Base-by-base conservation (phyloP, 2,329 filamentous ascomycete genomes). In the Rhexocercosporidium sp. region DNA sequence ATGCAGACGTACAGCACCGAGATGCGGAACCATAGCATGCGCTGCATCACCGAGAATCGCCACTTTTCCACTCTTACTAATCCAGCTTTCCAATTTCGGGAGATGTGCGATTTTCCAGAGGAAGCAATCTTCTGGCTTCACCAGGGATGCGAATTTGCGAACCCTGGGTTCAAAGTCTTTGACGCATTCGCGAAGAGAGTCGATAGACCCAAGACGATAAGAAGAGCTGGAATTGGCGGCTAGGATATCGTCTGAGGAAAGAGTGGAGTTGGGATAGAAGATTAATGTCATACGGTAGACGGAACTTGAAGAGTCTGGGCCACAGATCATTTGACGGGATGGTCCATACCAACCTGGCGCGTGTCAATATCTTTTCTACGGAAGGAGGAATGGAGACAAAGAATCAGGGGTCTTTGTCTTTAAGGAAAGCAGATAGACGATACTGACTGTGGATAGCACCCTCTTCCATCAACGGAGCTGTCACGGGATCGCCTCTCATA, bases 1-100 rank as follows among this genome's bases (percentile, higher is more conserved):
- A 25, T 12, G 14, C n/a, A 62, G 29, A 22, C 27, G 18, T 57
- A 64, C 62, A 27, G 41, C 41, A 3, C 62, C 62, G 25, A 64
- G 25, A 64, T 64, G 62, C 37, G 62, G 62, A n/a, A 64, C 62
- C 62, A 64, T 64, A 25, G 62, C 51, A 64, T 64, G 62, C 3
- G 62, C 62, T 0, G 62, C 62, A 64, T 64, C 62, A 9, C 62
- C 62, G 3, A 64, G 25, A 2, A 64, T 18, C 12, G 39, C 37
- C 14, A 64, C 51, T 8, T 54, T 64, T 20, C 62, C 62, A 27
- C 62, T 64, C 14, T 22, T 18, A 64, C 51, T 57, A 16, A 57
- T 51, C 62, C 62, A 64, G 14, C 37, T 41, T 14, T 39, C 11
- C 27, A 64, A 27, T 7, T 27, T 25, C 16, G 62, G 62, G 12